Base-by-base conservation (phyloP, 1,139 yeast genomes). In the Pneumocystis jirovecii region DNA sequence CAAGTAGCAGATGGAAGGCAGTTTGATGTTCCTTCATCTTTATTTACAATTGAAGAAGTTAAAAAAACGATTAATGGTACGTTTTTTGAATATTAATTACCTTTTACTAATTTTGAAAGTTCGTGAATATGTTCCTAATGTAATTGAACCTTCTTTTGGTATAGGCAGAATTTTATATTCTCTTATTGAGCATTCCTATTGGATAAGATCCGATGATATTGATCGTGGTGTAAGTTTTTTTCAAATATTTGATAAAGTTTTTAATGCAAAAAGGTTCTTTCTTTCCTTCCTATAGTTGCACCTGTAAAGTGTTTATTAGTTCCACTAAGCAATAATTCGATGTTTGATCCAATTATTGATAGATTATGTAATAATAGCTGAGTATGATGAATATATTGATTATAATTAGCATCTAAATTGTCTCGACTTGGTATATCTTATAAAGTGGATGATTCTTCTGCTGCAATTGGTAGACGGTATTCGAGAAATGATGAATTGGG, bases 401-500 rank as follows among this genome's bases (percentile, higher is more conserved):
- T 15, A 17, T 50, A 39, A 35, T 66, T 77, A 64, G 83, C 93
- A 65, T 78, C 83, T 66, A 80, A 79, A 68, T 83, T 95, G 75
- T 88, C 95, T 78, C 80, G 81, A 71, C 85, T 85, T 70, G 95
- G 90, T 75, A 85, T 95, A 72, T 95, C 97, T 70, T 89, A 91
- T 82, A 93, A 91, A 82, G 86, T 91, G 67, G 99, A 95, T 76
- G 98, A 95, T 76, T 90, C 97, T 21, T 87, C 96, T 73, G 97
- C 96, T 45, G 89, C 97, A 40, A 93, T 95, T 73, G 99, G 99
- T 80, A 89, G 91, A 81, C 87, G 99, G 80, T 95, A 95, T 74
- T 91, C 98, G 69, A 89, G 99, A 81, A 95, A 95, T 77, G 99
- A 95, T 77, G 99, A 95, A 80, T 84, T 95, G 76, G 99, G 99